These are phyloP conservation scores for Rachicladosporium sp. DNA, from an alignment of 2,329 filamentous ascomycete species.

Conservation along the genomic window DNA sequence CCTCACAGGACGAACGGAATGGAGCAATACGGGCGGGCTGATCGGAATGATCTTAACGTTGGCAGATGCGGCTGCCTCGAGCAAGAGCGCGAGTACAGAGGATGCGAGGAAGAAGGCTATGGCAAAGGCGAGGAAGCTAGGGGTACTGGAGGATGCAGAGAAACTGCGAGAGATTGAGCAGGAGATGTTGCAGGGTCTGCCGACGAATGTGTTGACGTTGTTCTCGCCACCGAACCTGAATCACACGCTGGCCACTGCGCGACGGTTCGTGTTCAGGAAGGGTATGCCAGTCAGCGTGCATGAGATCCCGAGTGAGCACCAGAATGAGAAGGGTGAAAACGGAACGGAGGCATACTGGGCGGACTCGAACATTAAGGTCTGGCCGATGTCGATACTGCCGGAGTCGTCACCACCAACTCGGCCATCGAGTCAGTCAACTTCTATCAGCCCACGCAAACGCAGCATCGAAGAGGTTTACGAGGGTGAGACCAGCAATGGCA, in stretches of 20 bases:
- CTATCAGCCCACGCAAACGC: slow-evolving; percentile 20
- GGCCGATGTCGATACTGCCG: slow-evolving; percentile 57
- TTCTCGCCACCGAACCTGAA: slow-evolving; percentile 72
- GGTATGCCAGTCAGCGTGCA: slow-evolving; percentile 59
- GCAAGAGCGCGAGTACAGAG: slow-evolving; percentile 28
- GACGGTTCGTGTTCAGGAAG: slow-evolving; percentile 76
- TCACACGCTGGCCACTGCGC: slow-evolving; percentile 65
- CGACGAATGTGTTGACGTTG: slow-evolving; percentile 41
- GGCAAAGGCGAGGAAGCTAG: slow-evolving; percentile 22
- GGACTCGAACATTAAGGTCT: slow-evolving; percentile 69
- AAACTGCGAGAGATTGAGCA: slow-evolving; percentile 18
- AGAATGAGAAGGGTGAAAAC: slow-evolving; percentile 15
- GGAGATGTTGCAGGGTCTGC: slow-evolving; percentile 11
- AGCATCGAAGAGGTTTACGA: slow-evolving; percentile 24
- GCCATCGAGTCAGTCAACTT: background rate
- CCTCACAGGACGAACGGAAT: slow-evolving; percentile 63
- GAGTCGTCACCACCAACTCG: background rate
- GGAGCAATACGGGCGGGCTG: slow-evolving; percentile 67
- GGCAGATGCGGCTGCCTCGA: slow-evolving; percentile 50
- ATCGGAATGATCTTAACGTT: slow-evolving; percentile 76
- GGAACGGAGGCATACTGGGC: slow-evolving; percentile 51
- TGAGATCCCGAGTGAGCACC: slow-evolving; percentile 45
- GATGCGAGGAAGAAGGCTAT: slow-evolving; percentile 27
- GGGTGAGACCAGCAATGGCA: slow-evolving; percentile 15
- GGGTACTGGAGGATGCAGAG: slow-evolving; percentile 12